Evolutionary conservation across 306 rosid genomes (phyloP), one percentile per base, ranked within the genome.

Genomic region (Dicorynia guianensis): DNA sequence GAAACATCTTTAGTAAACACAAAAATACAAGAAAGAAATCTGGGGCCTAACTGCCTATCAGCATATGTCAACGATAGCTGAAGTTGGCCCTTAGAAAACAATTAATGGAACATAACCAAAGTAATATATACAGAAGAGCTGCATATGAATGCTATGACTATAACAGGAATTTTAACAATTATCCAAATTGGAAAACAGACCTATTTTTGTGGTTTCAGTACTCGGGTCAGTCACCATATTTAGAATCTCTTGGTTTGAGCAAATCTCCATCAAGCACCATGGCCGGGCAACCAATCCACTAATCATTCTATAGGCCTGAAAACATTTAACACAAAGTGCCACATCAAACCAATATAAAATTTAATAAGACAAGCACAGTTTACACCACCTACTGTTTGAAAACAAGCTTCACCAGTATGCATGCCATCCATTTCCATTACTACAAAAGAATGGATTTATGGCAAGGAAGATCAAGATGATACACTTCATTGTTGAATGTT

Each of bases 221-320:
- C 55, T 82, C 61, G 92, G 76, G 79, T 90, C 79, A 14, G 88
- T 86, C 76, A 87, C 86, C 57, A 74, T 68, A 54, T 86, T 82
- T 75, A 95, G 83, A 60, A 92, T 95, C 74, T 95, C 97, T 76
- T 79, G 91, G 63, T 84, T 89, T 56, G 97, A 90, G 86, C 89
- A 92, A 77, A 92, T 89, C 84, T 95, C 99, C 88, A 85, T 68
- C 75, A 95, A 87, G 83, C 93, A 92, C 97, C 97, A 92, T 3
- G 96, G 81, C 69, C 96, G 97, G 70, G 87, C 79, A 56, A 88
- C 96, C 83, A 95, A 81, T 72, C 97, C 99, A 71, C 92, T 77
- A 57, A 92, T 80, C 85, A 86, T 61, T 76, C 97, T 80, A 60
- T 90, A 95, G 48, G 79, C 93, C 99, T 92, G 97, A 75, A 76